Percentiles rank a stretch among this genome's conserved stretches.
phyloP scores from a whole-genome alignment of 768 basidiomycete genomes.

The Podaxis rugospora region DNA sequence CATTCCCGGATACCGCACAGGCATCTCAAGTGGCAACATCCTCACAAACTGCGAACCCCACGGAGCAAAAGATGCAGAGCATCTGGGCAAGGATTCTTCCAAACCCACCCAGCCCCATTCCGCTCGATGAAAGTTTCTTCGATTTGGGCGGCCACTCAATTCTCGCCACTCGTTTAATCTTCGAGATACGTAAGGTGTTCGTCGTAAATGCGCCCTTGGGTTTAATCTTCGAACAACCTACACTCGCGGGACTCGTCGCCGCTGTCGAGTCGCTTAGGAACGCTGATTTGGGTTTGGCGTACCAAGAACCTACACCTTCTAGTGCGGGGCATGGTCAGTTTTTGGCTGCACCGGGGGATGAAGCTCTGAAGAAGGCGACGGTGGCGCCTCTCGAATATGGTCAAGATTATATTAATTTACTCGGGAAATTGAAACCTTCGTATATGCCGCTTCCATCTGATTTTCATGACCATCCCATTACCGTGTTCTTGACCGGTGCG shows the following conservation, averaged over 20 bases:
- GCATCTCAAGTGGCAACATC: constrained; percentile 41
- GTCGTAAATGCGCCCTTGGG: constrained; percentile 89
- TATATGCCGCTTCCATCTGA: constrained; percentile 63
- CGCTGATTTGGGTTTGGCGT: constrained; percentile 70
- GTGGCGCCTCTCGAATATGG: constrained; percentile 62
- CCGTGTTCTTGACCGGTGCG: constrained; percentile 93
- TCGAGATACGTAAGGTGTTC: constrained; percentile 92
- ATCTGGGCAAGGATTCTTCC: constrained; percentile 86
- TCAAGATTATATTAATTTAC: constrained; percentile 66
- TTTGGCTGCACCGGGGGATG: background rate
- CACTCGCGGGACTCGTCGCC: constrained; percentile 68
- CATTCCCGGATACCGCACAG: constrained; percentile 95
- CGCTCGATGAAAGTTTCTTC: constrained; percentile 93
- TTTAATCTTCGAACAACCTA: constrained; percentile 88
- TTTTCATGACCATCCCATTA: constrained; percentile 49
- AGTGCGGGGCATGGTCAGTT: background rate
- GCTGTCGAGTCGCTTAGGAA: constrained; percentile 74
- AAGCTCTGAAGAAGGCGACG: constrained; percentile 17
- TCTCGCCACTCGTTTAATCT: constrained; percentile 93
- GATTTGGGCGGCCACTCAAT: constrained; percentile 99
- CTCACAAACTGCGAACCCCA: constrained; percentile 43
- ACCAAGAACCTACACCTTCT: constrained; percentile 1
- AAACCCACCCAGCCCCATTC: constrained; percentile 70
- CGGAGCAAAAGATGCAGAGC: constrained; percentile 75
- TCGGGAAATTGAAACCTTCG: constrained; percentile 49